These are phyloP conservation scores for Vanilla planifolia DNA, from an alignment of 106 monocot species.

Conservation along the genomic window DNA sequence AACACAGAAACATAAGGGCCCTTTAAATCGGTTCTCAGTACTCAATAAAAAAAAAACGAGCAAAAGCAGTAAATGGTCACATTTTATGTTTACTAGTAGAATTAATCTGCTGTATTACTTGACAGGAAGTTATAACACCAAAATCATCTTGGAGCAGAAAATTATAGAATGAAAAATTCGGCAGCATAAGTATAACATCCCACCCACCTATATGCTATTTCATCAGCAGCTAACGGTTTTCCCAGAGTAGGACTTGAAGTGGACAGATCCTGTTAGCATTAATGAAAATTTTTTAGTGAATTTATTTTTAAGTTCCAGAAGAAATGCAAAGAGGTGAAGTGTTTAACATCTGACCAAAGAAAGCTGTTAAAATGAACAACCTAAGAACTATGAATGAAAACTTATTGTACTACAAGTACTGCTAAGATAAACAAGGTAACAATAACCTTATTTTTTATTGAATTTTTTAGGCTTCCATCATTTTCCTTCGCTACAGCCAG, in stretches of 20 bases:
- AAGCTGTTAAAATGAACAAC: background rate
- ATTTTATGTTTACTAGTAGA: too few relatives aligned
- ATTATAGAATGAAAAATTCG: background rate
- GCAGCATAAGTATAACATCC: background rate
- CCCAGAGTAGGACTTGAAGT: constrained; percentile 13
- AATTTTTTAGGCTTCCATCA: constrained; percentile 29
- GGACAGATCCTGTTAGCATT: constrained; percentile 36
- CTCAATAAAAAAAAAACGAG: background rate
- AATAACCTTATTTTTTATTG: constrained; percentile 44
- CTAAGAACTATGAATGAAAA: too few relatives aligned
- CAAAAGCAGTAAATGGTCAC: background rate
- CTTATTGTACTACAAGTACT: background rate
- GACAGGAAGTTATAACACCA: too few relatives aligned
- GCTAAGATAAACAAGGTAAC: background rate
- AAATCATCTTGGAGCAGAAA: too few relatives aligned
- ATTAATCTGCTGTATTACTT: too few relatives aligned
- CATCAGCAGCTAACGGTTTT: constrained; percentile 4
- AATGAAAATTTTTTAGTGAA: background rate
- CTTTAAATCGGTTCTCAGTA: background rate
- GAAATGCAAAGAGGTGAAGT: background rate
- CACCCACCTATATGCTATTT: background rate
- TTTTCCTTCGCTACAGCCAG: constrained; percentile 62
- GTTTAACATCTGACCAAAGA: background rate
- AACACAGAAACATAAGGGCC: too few relatives aligned
- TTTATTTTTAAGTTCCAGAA: background rate